Evolutionary conservation across 192 early-diverging fungal species (phyloP), one percentile per base, ranked within the genome.

Genomic region (Backusella macrospora): DNA sequence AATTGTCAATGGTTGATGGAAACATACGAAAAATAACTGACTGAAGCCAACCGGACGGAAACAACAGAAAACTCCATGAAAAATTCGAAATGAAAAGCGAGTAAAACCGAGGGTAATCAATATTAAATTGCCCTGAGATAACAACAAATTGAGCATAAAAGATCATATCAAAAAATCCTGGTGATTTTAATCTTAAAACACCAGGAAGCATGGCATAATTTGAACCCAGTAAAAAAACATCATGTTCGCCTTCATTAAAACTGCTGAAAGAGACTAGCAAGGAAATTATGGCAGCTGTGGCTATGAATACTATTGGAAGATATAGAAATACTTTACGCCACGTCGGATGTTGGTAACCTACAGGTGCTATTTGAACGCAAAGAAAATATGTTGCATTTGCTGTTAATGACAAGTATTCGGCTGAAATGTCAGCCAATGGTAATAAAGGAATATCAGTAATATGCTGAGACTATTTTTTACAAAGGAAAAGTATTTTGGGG

Each of bases 61-160:
- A 71, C 18, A 79, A 23, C 0, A 77, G 40, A 26, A 62, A 73
- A n/a, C 71, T 81, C 85, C 85, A 86, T 12, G 81, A 79, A 48
- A 86, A 86, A 45, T 84, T 76, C 0, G 83, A 79, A 0, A 80
- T 81, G 65, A 86, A 86, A 2, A 82, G 78, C 3, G 75, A 55
- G 52, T 86, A 84, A 63, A 84, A 86, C 6, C 72, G 65, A 10
- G 85, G 85, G 44, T 86, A 86, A 59, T 81, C 75, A 67, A 86
- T 16, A 42, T 78, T 80, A 39, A 86, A 77, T 62, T 83, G 83
- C 2, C 83, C 83, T 1, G 77, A 78, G 48, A 78, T 74, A 14
- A 86, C 75, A 62, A 84, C 80, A 65, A 86, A 86, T 68, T 86
- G 85, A 6, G 81, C 69, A 42, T 86, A 86, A 65, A 76, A 81